Percentiles rank a stretch among this genome's conserved stretches.
These are phyloP conservation scores for Saccharum officinarum DNA, from an alignment of 176 grass and related monocot genomes.

Conservation along the genomic window DNA sequence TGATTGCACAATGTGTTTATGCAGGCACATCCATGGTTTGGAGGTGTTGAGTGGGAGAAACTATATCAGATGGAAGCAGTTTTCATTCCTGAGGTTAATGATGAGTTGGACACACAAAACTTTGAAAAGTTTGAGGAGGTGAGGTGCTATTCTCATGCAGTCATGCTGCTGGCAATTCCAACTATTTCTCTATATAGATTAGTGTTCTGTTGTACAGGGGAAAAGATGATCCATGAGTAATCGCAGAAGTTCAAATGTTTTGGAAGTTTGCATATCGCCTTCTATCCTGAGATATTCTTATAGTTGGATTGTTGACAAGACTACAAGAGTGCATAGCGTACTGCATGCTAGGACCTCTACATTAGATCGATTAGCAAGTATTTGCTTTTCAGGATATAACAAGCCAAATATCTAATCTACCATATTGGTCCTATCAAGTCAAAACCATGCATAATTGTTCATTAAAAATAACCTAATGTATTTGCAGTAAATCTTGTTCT, in stretches of 20 bases:
- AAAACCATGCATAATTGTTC: background rate
- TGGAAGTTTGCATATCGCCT: background rate
- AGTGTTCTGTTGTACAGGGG: background rate
- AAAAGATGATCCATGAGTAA: background rate
- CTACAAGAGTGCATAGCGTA: background rate
- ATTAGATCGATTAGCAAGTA: background rate
- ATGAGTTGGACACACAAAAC: conserved; percentile 85
- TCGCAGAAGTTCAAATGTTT: background rate
- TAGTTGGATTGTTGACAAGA: background rate
- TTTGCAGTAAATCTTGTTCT: background rate
- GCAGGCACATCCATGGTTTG: conserved; percentile 87
- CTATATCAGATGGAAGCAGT: conserved; percentile 90
- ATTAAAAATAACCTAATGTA: background rate
- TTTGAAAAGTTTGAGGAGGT: conserved; percentile 91
- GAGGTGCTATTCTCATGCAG: conserved; percentile 16
- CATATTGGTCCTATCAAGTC: background rate
- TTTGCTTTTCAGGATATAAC: background rate
- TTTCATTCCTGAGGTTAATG: conserved; percentile 79
- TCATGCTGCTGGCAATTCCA: background rate
- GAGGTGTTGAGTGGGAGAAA: conserved; percentile 66
- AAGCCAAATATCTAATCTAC: background rate
- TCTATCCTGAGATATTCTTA: background rate
- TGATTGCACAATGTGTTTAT: conserved; percentile 14
- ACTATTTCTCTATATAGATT: conserved; percentile 2
- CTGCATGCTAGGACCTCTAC: background rate